Percentiles rank a stretch among this genome's conserved stretches.
Conservation (phyloP, 1,284 basidiomycete genomes). For the Salmacisia buchloeana region DNA sequence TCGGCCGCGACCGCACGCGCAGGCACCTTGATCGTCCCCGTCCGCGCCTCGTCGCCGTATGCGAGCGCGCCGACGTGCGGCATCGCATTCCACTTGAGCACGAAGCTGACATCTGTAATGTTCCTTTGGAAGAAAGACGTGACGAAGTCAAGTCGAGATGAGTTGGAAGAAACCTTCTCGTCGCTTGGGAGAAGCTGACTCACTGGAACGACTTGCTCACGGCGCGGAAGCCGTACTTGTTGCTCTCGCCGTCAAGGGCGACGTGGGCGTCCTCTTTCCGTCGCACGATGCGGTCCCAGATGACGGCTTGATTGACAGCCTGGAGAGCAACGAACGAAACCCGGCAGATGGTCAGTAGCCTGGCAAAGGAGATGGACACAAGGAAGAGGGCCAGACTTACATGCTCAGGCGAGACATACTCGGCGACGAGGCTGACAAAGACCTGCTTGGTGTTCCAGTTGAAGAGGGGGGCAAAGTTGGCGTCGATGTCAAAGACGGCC, state of each 20-base stretch:
- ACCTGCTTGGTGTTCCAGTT: slow-evolving; percentile 93
- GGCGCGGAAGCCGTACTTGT: slow-evolving; percentile 80
- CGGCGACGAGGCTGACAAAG: slow-evolving; percentile 57
- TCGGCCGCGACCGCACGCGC: background rate
- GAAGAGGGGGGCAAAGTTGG: slow-evolving; percentile 74
- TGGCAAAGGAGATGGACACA: background rate
- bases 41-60: slow-evolving; percentile 8
- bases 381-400: slow-evolving; percentile 17
- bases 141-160: slow-evolving; percentile 5
- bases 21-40: slow-evolving; percentile 7
- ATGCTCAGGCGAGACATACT: slow-evolving; percentile 27
- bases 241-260: slow-evolving; percentile 60
- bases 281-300: slow-evolving; percentile 84
- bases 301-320: slow-evolving; percentile 73
- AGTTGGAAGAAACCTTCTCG: background rate
- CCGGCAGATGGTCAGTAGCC: slow-evolving; percentile 12
- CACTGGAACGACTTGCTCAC: slow-evolving; percentile 71
- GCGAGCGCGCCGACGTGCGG: slow-evolving; percentile 74
- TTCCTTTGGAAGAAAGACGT: slow-evolving; percentile 20
- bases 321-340: slow-evolving; percentile 48
- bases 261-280: slow-evolving; percentile 69
- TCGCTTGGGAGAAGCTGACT: slow-evolving; percentile 47
- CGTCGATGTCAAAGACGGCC: slow-evolving; percentile 25
- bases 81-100: slow-evolving; percentile 82
- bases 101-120: slow-evolving; percentile 60